Conservation (phyloP, 805 yeast genomes). For the Hanseniaspora meyeri region DNA sequence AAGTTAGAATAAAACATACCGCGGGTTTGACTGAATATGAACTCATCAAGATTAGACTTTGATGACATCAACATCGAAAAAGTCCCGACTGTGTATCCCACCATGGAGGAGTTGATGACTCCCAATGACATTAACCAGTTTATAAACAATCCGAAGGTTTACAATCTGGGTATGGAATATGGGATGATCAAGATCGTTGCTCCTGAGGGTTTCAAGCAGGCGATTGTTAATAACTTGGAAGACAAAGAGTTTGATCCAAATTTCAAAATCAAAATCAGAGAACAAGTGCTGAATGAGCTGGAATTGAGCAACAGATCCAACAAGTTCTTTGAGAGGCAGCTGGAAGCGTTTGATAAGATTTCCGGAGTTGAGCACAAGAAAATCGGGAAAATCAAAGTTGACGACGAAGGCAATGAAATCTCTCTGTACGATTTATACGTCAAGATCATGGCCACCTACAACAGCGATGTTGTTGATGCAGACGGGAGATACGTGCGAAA, state of each 20-base stretch:
- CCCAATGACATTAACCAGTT: conserved; percentile 41
- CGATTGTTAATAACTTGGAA: not conserved
- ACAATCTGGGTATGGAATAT: conserved; percentile 37
- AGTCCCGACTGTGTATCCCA: conserved; percentile 47
- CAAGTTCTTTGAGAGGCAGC: conserved; percentile 47
- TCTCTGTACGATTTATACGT: conserved; percentile 33
- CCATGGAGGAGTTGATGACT: conserved; percentile 43
- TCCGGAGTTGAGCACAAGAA: not conserved
- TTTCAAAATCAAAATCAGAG: conserved; percentile 56
- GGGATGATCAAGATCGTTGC: conserved; percentile 72
- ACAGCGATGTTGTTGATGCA: conserved; percentile 24
- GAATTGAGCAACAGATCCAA: conserved; percentile 52
- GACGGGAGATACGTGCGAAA: conserved; percentile 28
- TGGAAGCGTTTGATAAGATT: conserved; percentile 46
- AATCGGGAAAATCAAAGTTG: not conserved
- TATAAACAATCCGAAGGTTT: conserved; percentile 39
- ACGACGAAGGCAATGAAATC: conserved; percentile 15
- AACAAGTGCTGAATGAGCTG: conserved; percentile 56
- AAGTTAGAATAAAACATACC: too few species aligned
- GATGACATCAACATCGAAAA: conserved; percentile 15
- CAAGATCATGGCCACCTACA: conserved; percentile 22
- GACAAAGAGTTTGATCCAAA: conserved; percentile 31
- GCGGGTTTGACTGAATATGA: not conserved
- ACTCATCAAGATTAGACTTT: not conserved
- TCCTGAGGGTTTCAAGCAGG: conserved; percentile 33